Evolutionary conservation across 2,329 filamentous ascomycete genomes (phyloP).

Genomic region (Exophiala sp.): DNA sequence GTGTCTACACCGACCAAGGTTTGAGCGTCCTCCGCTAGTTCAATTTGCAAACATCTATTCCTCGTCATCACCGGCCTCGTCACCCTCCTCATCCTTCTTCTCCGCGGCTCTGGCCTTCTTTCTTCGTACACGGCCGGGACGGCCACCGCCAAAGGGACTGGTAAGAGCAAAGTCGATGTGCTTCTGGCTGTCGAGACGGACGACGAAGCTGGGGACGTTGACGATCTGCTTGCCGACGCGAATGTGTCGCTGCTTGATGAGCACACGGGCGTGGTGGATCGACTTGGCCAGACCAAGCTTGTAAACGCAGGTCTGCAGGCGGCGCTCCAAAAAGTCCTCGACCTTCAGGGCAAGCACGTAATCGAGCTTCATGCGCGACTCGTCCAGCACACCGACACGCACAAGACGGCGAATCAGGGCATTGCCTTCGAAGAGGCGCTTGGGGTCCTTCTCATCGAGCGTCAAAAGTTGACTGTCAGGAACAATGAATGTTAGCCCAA

Average conservation of each 20-base stretch:
- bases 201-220: slow-evolving; percentile 99
- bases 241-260: slow-evolving; percentile 99
- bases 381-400: slow-evolving; percentile 98
- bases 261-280: slow-evolving; percentile 99
- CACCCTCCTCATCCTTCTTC: slow-evolving; percentile 48
- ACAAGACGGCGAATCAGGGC: slow-evolving; percentile 99
- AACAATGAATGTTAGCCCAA: slow-evolving; percentile 17
- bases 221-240: slow-evolving; percentile 99
- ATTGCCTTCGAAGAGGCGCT: slow-evolving; percentile 99
- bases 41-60: slow-evolving; percentile 53
- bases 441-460: slow-evolving; percentile 99
- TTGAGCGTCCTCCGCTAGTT: too few species aligned
- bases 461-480: slow-evolving; percentile 87
- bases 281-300: slow-evolving; percentile 99
- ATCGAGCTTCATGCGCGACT: slow-evolving; percentile 99
- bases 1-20: too few species aligned
- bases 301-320: slow-evolving; percentile 99
- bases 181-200: slow-evolving; percentile 99
- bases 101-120: slow-evolving; percentile 99
- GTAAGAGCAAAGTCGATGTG: slow-evolving; percentile 99
- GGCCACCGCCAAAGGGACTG: slow-evolving; percentile 95
- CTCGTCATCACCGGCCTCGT: slow-evolving; percentile 44
- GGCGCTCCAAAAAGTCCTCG: slow-evolving; percentile 99
- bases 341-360: slow-evolving; percentile 99
- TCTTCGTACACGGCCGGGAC: slow-evolving; percentile 94